phyloP scores from a whole-genome alignment of 768 basidiomycete genomes.

The Suillus plorans region DNA sequence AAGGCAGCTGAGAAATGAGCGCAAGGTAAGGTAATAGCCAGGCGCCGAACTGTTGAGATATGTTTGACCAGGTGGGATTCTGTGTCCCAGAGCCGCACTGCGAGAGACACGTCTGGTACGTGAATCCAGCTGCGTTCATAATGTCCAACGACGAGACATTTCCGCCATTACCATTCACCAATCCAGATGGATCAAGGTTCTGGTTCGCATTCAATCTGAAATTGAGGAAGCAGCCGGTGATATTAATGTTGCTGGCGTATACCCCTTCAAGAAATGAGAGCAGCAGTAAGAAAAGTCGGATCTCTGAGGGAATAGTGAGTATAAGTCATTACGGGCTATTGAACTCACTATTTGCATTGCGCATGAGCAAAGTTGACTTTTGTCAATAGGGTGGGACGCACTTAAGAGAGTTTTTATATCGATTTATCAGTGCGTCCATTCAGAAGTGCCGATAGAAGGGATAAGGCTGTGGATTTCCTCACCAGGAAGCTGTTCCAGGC shows the following conservation, averaged over 20 bases:
- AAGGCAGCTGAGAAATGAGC: slow-evolving; percentile 49
- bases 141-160: slow-evolving; percentile 2
- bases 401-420: background rate
- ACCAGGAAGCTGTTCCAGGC: background rate
- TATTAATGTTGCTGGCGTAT: background rate
- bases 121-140: slow-evolving; percentile 12
- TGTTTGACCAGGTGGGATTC: slow-evolving; percentile 18
- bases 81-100: slow-evolving; percentile 14
- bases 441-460: too few species aligned
- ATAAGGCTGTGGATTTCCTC: background rate
- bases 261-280: background rate
- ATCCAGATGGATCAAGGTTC: background rate
- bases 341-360: background rate
- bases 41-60: slow-evolving; percentile 37
- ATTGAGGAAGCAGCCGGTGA: slow-evolving; percentile 13
- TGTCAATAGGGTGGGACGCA: background rate
- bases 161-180: slow-evolving; percentile 5
- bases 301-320: background rate
- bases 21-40: slow-evolving; percentile 54
- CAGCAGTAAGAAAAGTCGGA: background rate
- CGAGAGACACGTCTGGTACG: background rate
- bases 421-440: background rate
- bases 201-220: slow-evolving; percentile 5
- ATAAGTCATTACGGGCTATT: background rate
- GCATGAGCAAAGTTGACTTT: background rate